A percentile compares a stretch with the other conserved stretches of the same genome.
Evolutionary conservation across 371 early-diverging fungal genomes (phyloP).

Genomic region (Chytridium lagenaria): DNA sequence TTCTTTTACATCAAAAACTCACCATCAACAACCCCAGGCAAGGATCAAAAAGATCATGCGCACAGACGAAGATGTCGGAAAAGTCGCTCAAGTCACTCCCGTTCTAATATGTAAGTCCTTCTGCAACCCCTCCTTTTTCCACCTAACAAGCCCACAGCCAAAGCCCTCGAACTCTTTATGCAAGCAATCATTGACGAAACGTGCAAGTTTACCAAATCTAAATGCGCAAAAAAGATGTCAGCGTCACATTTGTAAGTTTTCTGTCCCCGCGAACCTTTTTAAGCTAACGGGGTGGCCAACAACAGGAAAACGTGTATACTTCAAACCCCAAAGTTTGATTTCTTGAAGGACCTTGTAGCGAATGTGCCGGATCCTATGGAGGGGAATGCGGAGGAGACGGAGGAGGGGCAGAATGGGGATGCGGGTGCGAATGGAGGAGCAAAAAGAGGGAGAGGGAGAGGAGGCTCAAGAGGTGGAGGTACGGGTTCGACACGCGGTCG

Average conservation of each 20-base stretch:
- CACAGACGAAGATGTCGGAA: conserved; percentile 99
- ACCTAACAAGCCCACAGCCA: conserved; percentile 60
- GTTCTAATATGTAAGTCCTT: conserved; percentile 87
- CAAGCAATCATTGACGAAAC: conserved; percentile 87
- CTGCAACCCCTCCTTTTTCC: neutral
- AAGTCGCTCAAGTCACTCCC: conserved; percentile 97
- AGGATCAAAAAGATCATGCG: conserved; percentile 99
- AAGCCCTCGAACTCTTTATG: conserved; percentile 94
- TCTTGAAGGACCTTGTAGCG: conserved; percentile 87
- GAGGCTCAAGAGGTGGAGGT: neutral
- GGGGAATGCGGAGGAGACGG: conserved; percentile 39
- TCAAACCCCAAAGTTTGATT: conserved; percentile 89
- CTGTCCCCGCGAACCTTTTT: conserved; percentile 16
- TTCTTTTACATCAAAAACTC: too few relatives aligned
- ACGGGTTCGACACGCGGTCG: neutral
- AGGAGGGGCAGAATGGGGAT: conserved; percentile 38
- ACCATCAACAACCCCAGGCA: too few relatives aligned
- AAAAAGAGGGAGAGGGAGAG: neutral
- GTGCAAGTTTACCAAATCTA: conserved; percentile 77
- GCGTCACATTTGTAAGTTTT: conserved; percentile 80
- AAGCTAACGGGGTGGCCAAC: too few relatives aligned
- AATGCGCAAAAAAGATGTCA: conserved; percentile 83
- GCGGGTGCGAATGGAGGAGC: conserved; percentile 24
- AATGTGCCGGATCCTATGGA: conserved; percentile 78
- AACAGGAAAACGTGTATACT: conserved; percentile 84